Conservation (phyloP, 768 basidiomycete species). For the Omphalotus guepiniiformis region DNA sequence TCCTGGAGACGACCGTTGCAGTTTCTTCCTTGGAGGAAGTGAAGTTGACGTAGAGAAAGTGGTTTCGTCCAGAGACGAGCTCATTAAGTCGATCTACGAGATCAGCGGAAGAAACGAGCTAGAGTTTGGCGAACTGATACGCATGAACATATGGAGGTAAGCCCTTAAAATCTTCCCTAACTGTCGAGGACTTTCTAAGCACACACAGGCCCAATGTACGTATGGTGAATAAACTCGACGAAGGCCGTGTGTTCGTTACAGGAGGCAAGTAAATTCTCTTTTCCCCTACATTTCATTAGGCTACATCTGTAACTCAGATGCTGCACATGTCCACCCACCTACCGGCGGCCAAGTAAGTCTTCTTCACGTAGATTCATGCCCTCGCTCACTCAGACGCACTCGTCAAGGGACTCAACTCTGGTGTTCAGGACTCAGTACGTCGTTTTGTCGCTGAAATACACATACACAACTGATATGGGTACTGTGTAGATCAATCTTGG, state of each 20-base stretch:
- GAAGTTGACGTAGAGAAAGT: conserved; percentile 18
- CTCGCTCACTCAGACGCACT: neutral
- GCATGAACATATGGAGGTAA: conserved; percentile 20
- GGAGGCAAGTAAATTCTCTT: conserved; percentile 17
- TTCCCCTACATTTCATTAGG: neutral
- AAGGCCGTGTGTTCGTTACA: conserved; percentile 19
- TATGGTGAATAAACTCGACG: conserved; percentile 21
- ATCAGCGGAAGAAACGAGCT: conserved; percentile 20
- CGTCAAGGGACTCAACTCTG: conserved; percentile 24
- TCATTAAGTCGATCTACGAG: conserved; percentile 12
- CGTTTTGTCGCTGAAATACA: neutral
- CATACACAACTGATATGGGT: no score
- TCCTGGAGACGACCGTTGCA: conserved; percentile 20
- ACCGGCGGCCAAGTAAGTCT: conserved; percentile 21
- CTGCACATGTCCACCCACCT: conserved; percentile 19
- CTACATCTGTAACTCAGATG: conserved; percentile 9
- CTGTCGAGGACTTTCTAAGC: neutral
- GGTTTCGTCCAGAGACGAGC: conserved; percentile 14
- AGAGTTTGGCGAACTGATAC: conserved; percentile 20
- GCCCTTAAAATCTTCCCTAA: neutral
- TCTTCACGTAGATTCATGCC: neutral
- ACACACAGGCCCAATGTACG: conserved; percentile 21
- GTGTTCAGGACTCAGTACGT: conserved; percentile 24
- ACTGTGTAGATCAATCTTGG: conserved; percentile 22
- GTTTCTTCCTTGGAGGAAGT: conserved; percentile 24